Base-by-base conservation (phyloP, 2,329 filamentous ascomycete species). In the Curvularia verruculosa region DNA sequence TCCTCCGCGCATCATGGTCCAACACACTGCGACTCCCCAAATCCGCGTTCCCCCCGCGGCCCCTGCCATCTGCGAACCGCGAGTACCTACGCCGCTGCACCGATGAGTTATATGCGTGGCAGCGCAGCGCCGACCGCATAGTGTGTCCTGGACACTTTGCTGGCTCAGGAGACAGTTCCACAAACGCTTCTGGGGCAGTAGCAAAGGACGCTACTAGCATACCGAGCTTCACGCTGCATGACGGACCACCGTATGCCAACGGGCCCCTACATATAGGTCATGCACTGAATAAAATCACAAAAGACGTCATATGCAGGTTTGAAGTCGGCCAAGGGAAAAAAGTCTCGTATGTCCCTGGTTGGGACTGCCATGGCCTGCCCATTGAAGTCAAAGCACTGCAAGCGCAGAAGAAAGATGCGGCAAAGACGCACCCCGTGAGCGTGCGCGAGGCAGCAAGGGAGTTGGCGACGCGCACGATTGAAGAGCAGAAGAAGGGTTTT, bases 221-320 rank as follows among this genome's bases (percentile, higher is more conserved):
- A 34, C 77, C 85, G 41, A 81, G 83, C 0, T 99, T 98, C 64
- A 81, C 92, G 1, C 82, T 99, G 8, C 95, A 98, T 73, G 95
- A 99, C 86, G 95, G 95, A 0, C 95, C 95, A 0, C 95, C 95
- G 0, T 99, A 98, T 75, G 95, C 95, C 62, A 99, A 99, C 79
- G 95, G 95, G 13, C 85, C 84, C 43, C 84, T 99, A 9, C 95
- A 99, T 72, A 87, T 96, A 59, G 95, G 95, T 2, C 95, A 99
- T 81, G 92, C 95, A 34, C 81, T 99, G 72, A 99, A 99, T 78
- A 99, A 99, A 79, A 89, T 98, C 66, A 82, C 96, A 58, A 99
- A 99, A 81, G 95, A 99, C 77, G 90, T 98, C 70, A 91, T 96
- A 60, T 83, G 92, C 66, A 86, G 95, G 39, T 87, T 89, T 59